phyloP scores from a whole-genome alignment of 345 rosid genomes.

The Corchorus capsularis region DNA sequence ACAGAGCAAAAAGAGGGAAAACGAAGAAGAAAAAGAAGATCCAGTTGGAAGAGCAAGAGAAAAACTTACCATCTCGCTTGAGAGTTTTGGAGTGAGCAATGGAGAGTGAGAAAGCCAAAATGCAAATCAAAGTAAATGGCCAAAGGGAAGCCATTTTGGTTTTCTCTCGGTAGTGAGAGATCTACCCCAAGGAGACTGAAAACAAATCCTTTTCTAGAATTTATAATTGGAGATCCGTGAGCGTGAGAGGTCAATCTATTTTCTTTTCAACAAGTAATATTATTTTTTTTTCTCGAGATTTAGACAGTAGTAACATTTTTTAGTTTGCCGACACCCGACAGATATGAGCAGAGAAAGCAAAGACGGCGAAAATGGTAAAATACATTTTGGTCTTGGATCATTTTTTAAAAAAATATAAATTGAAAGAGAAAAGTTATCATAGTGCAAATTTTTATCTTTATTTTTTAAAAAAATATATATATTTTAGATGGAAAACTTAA shows the following conservation, averaged over 20 bases:
- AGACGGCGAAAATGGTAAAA: too few species aligned
- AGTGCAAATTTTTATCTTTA: too few species aligned
- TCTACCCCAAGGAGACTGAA: neutral
- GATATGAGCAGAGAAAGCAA: too few species aligned
- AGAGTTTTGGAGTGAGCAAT: conserved; percentile 57
- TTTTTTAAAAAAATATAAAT: too few species aligned
- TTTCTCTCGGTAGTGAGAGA: conserved; percentile 2
- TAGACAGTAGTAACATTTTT: too few species aligned
- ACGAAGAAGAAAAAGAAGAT: conserved; percentile 3
- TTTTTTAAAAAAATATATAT: too few species aligned
- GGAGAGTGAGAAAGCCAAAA: conserved; percentile 35
- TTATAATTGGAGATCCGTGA: neutral
- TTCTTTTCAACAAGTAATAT: neutral
- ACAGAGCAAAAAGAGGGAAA: neutral
- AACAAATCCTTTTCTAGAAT: neutral
- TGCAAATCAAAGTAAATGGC: conserved; percentile 28
- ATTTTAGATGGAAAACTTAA: too few species aligned
- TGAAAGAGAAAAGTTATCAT: too few species aligned
- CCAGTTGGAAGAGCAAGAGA: neutral
- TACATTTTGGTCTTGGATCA: too few species aligned
- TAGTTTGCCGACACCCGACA: too few species aligned
- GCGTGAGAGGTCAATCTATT: neutral
- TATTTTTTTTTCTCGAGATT: neutral
- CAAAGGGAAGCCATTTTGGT: conserved; percentile 20
- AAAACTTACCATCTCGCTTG: conserved; percentile 55